These are phyloP conservation scores for Porodaedalea pini DNA, from an alignment of 1,284 basidiomycete species.

Conservation along the genomic window DNA sequence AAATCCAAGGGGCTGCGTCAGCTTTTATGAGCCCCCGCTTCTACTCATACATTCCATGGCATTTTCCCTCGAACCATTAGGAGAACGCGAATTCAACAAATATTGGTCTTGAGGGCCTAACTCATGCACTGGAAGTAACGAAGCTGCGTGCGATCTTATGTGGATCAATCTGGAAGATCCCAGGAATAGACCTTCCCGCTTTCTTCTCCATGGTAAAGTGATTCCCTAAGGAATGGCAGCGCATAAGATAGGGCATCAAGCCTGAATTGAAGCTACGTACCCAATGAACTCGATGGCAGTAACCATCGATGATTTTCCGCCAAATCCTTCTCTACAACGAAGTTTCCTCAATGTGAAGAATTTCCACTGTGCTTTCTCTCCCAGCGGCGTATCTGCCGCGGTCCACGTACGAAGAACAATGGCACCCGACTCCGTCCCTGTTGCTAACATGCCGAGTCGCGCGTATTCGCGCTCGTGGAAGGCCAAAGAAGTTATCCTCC, in stretches of 20 bases:
- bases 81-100: too few species aligned
- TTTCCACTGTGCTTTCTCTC: slow-evolving; percentile 64
- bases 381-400: slow-evolving; percentile 59
- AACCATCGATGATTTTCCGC: slow-evolving; percentile 41
- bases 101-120: too few species aligned
- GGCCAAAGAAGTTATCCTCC: slow-evolving; percentile 59
- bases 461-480: slow-evolving; percentile 83
- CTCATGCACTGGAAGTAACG: too few species aligned
- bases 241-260: slow-evolving; percentile 7
- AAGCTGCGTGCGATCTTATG: too few species aligned
- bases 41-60: too few species aligned
- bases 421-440: slow-evolving; percentile 62
- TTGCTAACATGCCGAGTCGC: slow-evolving; percentile 63
- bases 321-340: slow-evolving; percentile 42
- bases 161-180: slow-evolving; percentile 57
- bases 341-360: slow-evolving; percentile 64
- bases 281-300: slow-evolving; percentile 68
- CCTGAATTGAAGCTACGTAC: slow-evolving; percentile 39
- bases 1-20: too few species aligned
- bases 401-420: slow-evolving; percentile 74
- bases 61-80: too few species aligned
- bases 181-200: slow-evolving; percentile 61
- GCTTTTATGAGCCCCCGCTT: too few species aligned
- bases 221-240: slow-evolving; percentile 42
- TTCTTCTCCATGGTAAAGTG: slow-evolving; percentile 62